Conservation (phyloP, 2,329 filamentous ascomycete species). For the Aureobasidium pullulans region DNA sequence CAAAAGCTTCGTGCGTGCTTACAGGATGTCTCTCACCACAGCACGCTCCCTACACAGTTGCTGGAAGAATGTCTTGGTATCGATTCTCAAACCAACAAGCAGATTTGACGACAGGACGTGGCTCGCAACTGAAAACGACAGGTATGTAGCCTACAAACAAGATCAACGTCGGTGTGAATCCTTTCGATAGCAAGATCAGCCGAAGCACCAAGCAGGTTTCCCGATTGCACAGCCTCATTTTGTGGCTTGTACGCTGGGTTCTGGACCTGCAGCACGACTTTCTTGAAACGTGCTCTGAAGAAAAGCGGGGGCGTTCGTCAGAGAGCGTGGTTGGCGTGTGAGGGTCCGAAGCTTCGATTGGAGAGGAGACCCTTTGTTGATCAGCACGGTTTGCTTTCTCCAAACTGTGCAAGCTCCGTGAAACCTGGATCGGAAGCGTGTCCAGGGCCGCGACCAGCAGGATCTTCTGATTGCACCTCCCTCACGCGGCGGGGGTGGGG, state of each 20-base stretch:
- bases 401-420: background rate
- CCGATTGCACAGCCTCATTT: background rate
- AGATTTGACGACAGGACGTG: too few relatives aligned
- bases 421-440: background rate
- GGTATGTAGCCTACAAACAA: too few relatives aligned
- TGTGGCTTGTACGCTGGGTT: background rate
- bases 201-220: slow-evolving; percentile 3
- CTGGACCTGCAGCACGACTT: background rate
- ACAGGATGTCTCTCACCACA: too few relatives aligned
- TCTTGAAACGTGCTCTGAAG: background rate
- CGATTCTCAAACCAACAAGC: too few relatives aligned
- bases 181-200: background rate
- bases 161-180: too few relatives aligned
- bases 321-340: background rate
- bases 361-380: background rate
- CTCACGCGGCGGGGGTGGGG: background rate
- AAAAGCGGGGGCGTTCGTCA: slow-evolving; percentile 3
- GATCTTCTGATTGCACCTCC: background rate
- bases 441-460: background rate
- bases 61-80: too few relatives aligned
- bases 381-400: background rate
- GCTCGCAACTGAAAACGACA: too few relatives aligned
- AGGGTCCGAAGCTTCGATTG: background rate
- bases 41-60: too few relatives aligned
- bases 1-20: too few relatives aligned